These are phyloP conservation scores for Rhizoctonia solani DNA, from an alignment of 1,284 basidiomycete genomes.

Conservation along the genomic window DNA sequence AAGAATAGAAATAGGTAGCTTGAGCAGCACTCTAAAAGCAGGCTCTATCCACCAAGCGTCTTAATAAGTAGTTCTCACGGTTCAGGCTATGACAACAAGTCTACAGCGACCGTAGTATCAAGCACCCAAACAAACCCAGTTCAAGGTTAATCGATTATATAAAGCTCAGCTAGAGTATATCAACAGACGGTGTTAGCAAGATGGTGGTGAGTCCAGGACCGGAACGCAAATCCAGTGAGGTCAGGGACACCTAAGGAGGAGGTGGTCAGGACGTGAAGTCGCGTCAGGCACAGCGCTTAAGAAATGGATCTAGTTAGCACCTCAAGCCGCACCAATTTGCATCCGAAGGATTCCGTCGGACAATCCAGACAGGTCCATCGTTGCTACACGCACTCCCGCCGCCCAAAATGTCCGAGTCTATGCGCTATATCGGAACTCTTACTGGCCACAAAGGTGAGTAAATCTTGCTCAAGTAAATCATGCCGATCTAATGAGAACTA, in stretches of 20 bases:
- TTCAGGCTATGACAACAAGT: too few species aligned
- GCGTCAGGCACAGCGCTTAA: neutral
- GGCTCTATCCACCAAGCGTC: too few species aligned
- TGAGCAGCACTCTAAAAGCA: too few species aligned
- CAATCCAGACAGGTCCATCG: neutral
- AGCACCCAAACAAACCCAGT: too few species aligned
- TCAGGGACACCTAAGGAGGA: neutral
- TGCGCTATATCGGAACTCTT: constrained; percentile 91
- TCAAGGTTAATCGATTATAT: too few species aligned
- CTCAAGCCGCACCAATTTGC: constrained; percentile 16
- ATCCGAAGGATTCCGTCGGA: constrained; percentile 15
- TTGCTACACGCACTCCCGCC: constrained; percentile 3
- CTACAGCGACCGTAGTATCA: too few species aligned
- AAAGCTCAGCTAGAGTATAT: too few species aligned
- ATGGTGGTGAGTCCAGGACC: too few species aligned
- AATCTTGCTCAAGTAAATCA: neutral
- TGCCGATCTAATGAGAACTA: neutral
- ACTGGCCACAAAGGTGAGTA: constrained; percentile 71
- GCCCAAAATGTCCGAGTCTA: constrained; percentile 72
- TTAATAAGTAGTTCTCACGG: too few species aligned
- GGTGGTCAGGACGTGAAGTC: neutral
- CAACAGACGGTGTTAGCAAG: too few species aligned
- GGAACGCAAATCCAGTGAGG: too few species aligned
- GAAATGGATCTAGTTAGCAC: neutral
- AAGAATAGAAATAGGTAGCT: too few species aligned